These are phyloP conservation scores for Populus simonii DNA, from an alignment of 345 rosid species.

Conservation along the genomic window DNA sequence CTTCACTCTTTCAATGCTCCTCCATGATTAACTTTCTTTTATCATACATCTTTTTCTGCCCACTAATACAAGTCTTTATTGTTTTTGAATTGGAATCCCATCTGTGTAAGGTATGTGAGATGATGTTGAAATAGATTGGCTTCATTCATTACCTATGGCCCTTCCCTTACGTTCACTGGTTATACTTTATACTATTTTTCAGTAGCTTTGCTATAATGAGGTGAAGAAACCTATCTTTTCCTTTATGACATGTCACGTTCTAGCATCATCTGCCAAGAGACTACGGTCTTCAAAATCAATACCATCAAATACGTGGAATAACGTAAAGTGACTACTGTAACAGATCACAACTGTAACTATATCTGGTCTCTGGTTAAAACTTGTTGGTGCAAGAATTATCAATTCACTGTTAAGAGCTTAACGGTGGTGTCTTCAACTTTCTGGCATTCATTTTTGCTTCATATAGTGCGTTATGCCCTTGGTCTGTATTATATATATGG, in stretches of 20 bases:
- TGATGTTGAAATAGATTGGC: slow-evolving; percentile 25
- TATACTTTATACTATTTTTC: not conserved
- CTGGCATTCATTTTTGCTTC: not conserved
- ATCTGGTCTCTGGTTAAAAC: not conserved
- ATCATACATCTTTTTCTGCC: slow-evolving; percentile 11
- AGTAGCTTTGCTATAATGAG: not conserved
- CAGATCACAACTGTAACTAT: not conserved
- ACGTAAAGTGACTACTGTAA: not conserved
- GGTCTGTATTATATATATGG: not conserved
- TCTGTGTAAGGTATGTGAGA: slow-evolving; percentile 12
- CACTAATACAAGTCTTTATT: slow-evolving; percentile 25
- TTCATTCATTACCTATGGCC: slow-evolving; percentile 20
- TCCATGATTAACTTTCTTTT: slow-evolving; percentile 26
- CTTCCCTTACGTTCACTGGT: not conserved
- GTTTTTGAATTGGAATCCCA: slow-evolving; percentile 25
- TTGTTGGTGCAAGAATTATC: not conserved
- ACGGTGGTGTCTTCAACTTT: not conserved
- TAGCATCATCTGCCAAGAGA: slow-evolving; percentile 1
- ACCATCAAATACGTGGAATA: not conserved
- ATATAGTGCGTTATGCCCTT: not conserved
- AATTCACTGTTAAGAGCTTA: not conserved
- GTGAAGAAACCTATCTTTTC: not conserved
- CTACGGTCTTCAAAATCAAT: not conserved
- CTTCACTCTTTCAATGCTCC: slow-evolving; percentile 37
- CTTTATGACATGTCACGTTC: not conserved